Base-by-base conservation (phyloP, 1,284 basidiomycete genomes). In the Fomitopsis palustris region DNA sequence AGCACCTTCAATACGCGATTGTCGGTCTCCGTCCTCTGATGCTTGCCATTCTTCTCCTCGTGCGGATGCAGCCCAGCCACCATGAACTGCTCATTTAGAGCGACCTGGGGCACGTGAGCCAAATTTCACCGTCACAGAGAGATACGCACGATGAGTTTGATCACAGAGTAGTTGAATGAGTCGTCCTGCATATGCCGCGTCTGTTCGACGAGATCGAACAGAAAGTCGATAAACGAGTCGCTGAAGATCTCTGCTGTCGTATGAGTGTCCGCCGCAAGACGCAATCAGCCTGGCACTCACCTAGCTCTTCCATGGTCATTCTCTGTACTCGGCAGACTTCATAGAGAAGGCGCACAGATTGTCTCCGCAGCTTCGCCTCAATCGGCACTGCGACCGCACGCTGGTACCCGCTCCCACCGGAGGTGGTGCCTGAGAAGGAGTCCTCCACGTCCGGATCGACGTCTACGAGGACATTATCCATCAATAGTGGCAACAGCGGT, bases 71-170 rank as follows among this genome's bases (percentile, higher is more conserved):
- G 64, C 17, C 77, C 78, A 2, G 85, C 87, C 9, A 98, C 94
- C 96, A 99, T 98, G 76, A 97, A 98, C 74, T 99, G 96, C 74
- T 99, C 96, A 70, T 98, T 98, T 41, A 99, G 80, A 0, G 96
- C 92, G 42, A 94, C 87, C 92, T 47, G 25, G 17, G 4, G 14
- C 17, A 7, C 61, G 16, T 10, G 19, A 29, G 43, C 33, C 10
- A 2, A 5, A n/a, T n/a, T n/a, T 19, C 10, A n/a, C 33, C 2
- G 43, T 42, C 16, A 16, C 8, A 41, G 9, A 16, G 3, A 31
- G 0, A 27, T 29, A 62, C 90, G 69, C 65, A 95, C 95, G 64
- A 98, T 88, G 42, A 98, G 81, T 70, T 95, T 95, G 72, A 98
- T 95, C 33, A 97, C 86, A 1, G 91, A 88, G 71, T 98, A 98